phyloP scores from a whole-genome alignment of 2,329 filamentous ascomycete species.

The Dactylellina drechsleri region DNA sequence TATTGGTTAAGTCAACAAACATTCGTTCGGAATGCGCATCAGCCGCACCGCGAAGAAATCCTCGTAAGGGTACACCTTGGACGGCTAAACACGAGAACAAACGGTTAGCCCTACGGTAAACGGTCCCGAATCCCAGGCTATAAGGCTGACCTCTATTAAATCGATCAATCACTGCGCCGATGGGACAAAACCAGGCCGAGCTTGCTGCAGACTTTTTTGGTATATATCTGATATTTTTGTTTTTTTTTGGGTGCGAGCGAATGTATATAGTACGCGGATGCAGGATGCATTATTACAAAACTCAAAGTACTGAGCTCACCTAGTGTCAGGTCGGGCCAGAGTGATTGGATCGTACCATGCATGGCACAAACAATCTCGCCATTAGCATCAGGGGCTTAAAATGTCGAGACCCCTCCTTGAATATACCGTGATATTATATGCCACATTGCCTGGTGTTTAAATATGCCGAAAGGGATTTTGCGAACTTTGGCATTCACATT shows the following conservation, averaged over 20 bases:
- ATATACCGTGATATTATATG: background rate
- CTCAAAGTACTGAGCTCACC: too few species aligned
- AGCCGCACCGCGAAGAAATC: background rate
- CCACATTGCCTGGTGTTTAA: background rate
- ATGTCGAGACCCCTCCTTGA: background rate
- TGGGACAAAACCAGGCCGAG: too few species aligned
- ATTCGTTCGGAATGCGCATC: slow-evolving; percentile 6
- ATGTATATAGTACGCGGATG: too few species aligned
- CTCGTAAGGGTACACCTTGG: background rate
- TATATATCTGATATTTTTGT: too few species aligned
- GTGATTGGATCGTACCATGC: background rate
- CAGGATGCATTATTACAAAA: too few species aligned
- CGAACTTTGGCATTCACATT: slow-evolving; percentile 16
- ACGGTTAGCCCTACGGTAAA: background rate
- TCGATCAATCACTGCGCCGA: too few species aligned
- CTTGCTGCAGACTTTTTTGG: too few species aligned
- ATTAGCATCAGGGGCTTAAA: slow-evolving; percentile 1
- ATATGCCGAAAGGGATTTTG: background rate
- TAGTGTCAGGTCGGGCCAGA: too few species aligned
- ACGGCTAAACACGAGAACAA: background rate
- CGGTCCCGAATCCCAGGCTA: background rate
- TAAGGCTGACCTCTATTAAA: too few species aligned
- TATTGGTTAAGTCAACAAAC: background rate
- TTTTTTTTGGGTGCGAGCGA: too few species aligned
- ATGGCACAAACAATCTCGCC: background rate